Evolutionary conservation across 2,329 filamentous ascomycete species (phyloP).

Genomic region (Cytospora leucostoma): DNA sequence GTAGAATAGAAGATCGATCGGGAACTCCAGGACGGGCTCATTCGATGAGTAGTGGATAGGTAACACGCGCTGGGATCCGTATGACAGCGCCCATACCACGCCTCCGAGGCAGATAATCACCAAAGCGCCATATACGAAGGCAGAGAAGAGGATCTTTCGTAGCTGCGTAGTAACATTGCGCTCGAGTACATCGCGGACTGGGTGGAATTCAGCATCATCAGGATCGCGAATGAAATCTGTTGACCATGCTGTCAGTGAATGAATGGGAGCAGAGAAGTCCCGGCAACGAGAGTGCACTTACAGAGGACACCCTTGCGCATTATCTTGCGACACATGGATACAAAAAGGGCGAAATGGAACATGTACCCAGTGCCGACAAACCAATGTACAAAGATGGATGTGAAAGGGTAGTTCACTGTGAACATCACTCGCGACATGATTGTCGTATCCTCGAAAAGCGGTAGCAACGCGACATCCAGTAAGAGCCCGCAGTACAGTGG

Average conservation of each 20-base stretch:
- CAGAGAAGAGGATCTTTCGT: conserved; percentile 94
- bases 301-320: conserved; percentile 92
- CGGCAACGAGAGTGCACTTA: conserved; percentile 47
- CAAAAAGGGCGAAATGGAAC: conserved; percentile 99
- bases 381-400: conserved; percentile 96
- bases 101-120: conserved; percentile 93
- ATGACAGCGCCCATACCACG: conserved; percentile 87
- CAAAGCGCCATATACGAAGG: conserved; percentile 89
- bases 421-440: conserved; percentile 77
- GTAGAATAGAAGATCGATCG: conserved; percentile 91
- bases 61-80: conserved; percentile 68
- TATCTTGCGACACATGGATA: conserved; percentile 98
- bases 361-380: conserved; percentile 98
- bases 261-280: not conserved
- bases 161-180: conserved; percentile 89
- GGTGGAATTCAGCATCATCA: conserved; percentile 97
- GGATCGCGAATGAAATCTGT: conserved; percentile 94
- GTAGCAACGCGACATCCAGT: conserved; percentile 83
- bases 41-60: conserved; percentile 94
- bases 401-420: conserved; percentile 76
- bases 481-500: conserved; percentile 93
- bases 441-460: conserved; percentile 81
- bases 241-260: conserved; percentile 35
- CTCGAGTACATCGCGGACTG: conserved; percentile 93
- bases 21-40: conserved; percentile 90